Evolutionary conservation across 1,284 basidiomycete genomes (phyloP).

Genomic region (Termitomyces sp.): DNA sequence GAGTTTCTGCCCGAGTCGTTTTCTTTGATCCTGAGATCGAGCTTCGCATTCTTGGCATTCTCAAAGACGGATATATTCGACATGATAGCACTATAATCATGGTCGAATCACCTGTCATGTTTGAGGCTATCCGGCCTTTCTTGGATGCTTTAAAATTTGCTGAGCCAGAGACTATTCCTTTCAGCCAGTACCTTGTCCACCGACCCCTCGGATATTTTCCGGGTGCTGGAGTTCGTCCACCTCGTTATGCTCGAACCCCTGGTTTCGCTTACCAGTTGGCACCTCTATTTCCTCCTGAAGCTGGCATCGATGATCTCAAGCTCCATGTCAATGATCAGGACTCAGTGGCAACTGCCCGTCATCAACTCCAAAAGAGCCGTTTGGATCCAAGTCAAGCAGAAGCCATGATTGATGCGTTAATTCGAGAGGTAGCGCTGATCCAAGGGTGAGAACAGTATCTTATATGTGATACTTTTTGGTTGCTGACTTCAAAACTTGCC

Average conservation of each 20-base stretch:
- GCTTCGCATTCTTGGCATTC: slow-evolving; percentile 36
- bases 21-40: slow-evolving; percentile 51
- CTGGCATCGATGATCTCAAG: slow-evolving; percentile 26
- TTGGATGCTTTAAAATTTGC: slow-evolving; percentile 42
- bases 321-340: slow-evolving; percentile 30
- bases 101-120: slow-evolving; percentile 58
- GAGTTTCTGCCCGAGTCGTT: slow-evolving; percentile 36
- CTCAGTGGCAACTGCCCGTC: slow-evolving; percentile 37
- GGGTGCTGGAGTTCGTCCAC: slow-evolving; percentile 36
- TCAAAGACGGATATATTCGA: slow-evolving; percentile 20
- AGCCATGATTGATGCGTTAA: slow-evolving; percentile 56
- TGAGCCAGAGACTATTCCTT: slow-evolving; percentile 50
- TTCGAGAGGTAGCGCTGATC: slow-evolving; percentile 56
- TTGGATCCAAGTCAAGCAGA: slow-evolving; percentile 66
- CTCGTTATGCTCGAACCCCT: slow-evolving; percentile 42
- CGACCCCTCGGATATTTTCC: slow-evolving; percentile 27
- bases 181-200: slow-evolving; percentile 46
- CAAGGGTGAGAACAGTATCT: slow-evolving; percentile 50
- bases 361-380: slow-evolving; percentile 40
- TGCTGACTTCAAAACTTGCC: slow-evolving; percentile 8
- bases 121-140: slow-evolving; percentile 58
- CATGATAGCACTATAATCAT: slow-evolving; percentile 21
- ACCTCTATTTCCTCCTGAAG: slow-evolving; percentile 32
- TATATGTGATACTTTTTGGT: not conserved
- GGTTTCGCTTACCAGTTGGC: slow-evolving; percentile 45